phyloP scores from a whole-genome alignment of 345 rosid genomes.

The Populus deltoides region DNA sequence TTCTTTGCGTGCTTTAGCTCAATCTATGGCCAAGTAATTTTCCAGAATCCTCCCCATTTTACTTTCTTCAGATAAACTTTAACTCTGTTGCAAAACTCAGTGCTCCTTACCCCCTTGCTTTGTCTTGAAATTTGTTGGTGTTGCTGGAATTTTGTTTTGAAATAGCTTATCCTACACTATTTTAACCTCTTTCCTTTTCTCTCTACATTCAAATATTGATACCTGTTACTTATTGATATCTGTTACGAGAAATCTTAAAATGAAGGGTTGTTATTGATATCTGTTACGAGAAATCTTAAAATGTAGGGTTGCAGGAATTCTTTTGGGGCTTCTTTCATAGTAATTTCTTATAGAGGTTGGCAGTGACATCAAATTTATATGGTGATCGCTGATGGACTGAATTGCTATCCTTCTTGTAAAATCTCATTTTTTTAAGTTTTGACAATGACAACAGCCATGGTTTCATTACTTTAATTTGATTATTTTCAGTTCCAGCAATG shows the following conservation, averaged over 20 bases:
- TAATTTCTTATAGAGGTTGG: not conserved
- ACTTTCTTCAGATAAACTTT: not conserved
- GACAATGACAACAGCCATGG: slow-evolving; percentile 2
- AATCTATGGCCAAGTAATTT: slow-evolving; percentile 79
- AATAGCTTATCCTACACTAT: not conserved
- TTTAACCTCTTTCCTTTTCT: not conserved
- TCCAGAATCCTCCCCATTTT: slow-evolving; percentile 1
- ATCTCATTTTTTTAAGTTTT: not conserved
- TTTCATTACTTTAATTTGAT: slow-evolving; percentile 21
- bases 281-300: not conserved
- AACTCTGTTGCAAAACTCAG: not conserved
- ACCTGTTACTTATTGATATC: too few species aligned
- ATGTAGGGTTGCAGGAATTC: not conserved
- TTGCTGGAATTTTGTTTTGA: not conserved
- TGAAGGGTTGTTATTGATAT: not conserved
- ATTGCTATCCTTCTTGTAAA: not conserved
- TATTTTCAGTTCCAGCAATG: slow-evolving; percentile 58
- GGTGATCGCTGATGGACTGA: not conserved
- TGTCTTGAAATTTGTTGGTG: not conserved
- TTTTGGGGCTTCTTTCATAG: not conserved
- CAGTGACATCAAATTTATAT: not conserved
- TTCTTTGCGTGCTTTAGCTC: slow-evolving; percentile 72
- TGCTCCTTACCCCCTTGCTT: not conserved
- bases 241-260: not conserved
- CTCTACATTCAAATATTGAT: not conserved